Evolutionary conservation across 108 stramenopile genomes (phyloP).

Genomic region (Skeletonema tropicum): DNA sequence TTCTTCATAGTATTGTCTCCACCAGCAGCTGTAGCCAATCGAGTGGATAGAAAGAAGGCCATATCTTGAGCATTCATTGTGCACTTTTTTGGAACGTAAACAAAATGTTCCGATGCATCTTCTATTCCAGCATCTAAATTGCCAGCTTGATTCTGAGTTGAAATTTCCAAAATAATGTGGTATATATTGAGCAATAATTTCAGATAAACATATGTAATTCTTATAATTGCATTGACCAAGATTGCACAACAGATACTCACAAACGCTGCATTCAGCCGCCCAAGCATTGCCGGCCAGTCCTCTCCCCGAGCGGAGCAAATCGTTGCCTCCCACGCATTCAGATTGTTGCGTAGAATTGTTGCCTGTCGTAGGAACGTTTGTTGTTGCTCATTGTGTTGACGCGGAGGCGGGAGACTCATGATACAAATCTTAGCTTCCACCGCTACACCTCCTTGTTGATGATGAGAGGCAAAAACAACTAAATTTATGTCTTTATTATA

Average conservation of each 20-base stretch:
- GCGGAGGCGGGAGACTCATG: conserved; percentile 32
- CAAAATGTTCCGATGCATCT: conserved; percentile 83
- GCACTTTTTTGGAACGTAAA: conserved; percentile 75
- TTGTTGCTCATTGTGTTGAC: conserved; percentile 61
- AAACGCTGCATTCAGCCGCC: conserved; percentile 83
- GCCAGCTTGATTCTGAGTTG: conserved; percentile 63
- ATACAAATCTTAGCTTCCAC: neutral
- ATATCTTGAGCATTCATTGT: conserved; percentile 85
- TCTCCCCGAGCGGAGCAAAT: conserved; percentile 71
- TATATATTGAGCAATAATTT: neutral
- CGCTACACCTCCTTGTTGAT: neutral
- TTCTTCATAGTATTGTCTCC: conserved; percentile 31
- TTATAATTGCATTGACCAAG: too few relatives aligned
- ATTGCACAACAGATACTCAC: conserved; percentile 24
- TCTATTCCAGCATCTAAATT: conserved; percentile 79
- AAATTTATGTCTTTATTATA: too few relatives aligned
- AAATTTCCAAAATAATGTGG: neutral
- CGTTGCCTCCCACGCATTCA: conserved; percentile 78
- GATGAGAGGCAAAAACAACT: too few relatives aligned
- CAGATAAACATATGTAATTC: too few relatives aligned
- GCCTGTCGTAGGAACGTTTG: conserved; percentile 71
- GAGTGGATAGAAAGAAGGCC: conserved; percentile 84
- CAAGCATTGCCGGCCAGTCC: conserved; percentile 87
- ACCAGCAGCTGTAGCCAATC: conserved; percentile 59
- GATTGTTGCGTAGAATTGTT: conserved; percentile 77